phyloP scores from a whole-genome alignment of 164 flowering plant species.

The Tetracentron sinense region DNA sequence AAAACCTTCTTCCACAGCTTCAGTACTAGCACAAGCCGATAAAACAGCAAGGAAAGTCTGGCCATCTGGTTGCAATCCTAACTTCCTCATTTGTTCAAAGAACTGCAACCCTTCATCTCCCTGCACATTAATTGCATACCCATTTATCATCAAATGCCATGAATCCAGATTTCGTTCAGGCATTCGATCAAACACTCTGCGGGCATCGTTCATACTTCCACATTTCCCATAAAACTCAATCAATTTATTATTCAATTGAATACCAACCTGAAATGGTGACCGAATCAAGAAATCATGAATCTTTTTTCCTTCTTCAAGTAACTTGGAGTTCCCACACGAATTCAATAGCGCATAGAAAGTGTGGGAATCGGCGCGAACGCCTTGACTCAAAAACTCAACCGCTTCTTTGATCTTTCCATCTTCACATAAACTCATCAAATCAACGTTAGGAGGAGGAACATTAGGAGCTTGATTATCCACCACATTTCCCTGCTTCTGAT shows the following conservation, averaged over 20 bases:
- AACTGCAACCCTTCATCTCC: conserved; percentile 79
- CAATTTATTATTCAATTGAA: conserved; percentile 46
- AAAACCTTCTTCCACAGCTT: conserved; percentile 71
- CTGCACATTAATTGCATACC: conserved; percentile 51
- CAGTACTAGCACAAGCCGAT: conserved; percentile 66
- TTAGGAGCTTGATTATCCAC: conserved; percentile 7
- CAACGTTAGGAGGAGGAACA: conserved; percentile 26
- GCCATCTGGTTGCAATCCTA: conserved; percentile 43
- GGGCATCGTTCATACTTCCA: conserved; percentile 67
- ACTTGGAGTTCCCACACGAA: conserved; percentile 40
- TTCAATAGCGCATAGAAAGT: conserved; percentile 42
- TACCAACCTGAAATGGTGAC: conserved; percentile 50
- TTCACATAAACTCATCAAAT: conserved; percentile 39
- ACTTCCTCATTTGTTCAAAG: conserved; percentile 64
- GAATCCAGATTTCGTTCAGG: conserved; percentile 56
- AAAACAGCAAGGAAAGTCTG: conserved; percentile 61
- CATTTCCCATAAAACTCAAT: conserved; percentile 63
- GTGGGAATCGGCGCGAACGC: conserved; percentile 45
- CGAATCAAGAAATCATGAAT: conserved; percentile 63
- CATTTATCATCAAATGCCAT: conserved; percentile 70
- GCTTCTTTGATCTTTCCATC: conserved; percentile 69
- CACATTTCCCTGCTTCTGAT: conserved; percentile 11
- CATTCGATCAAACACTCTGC: conserved; percentile 71
- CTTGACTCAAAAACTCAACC: conserved; percentile 53
- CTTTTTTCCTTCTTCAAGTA: conserved; percentile 54